A percentile compares a stretch with the other conserved stretches of the same genome.
These are phyloP conservation scores for Aspergillus biplanus DNA, from an alignment of 495 filamentous ascomycete genomes.

Conservation along the genomic window DNA sequence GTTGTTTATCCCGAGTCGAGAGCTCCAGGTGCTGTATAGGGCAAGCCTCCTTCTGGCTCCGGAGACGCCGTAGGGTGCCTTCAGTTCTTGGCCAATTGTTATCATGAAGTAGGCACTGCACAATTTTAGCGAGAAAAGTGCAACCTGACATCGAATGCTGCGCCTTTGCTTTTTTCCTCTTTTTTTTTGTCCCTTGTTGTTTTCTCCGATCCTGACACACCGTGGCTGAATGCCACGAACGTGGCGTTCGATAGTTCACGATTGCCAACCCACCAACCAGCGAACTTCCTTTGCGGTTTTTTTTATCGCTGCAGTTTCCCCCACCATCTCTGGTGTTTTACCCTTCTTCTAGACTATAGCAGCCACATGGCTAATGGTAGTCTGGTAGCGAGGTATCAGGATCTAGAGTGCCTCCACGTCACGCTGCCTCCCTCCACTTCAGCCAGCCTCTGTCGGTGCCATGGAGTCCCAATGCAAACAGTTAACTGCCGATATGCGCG, in stretches of 20 bases:
- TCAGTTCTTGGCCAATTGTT: neutral
- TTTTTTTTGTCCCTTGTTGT: neutral
- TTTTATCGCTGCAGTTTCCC: neutral
- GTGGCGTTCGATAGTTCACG: constrained; percentile 3
- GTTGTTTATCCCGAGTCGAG: neutral
- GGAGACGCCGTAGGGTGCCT: neutral
- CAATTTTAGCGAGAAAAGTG: too few species aligned
- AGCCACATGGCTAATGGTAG: constrained; percentile 1
- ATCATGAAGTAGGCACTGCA: neutral
- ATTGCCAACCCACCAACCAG: neutral
- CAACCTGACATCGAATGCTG: neutral
- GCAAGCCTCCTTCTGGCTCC: neutral
- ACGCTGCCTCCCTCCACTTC: neutral
- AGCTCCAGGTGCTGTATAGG: too few species aligned
- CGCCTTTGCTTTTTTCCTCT: neutral
- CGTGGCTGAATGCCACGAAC: neutral
- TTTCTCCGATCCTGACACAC: neutral
- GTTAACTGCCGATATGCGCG: constrained; percentile 2
- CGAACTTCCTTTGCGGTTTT: neutral
- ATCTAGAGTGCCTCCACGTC: neutral
- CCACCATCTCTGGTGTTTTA: neutral
- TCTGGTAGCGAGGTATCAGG: neutral
- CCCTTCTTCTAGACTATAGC: neutral
- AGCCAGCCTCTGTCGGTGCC: neutral
- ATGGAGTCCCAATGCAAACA: neutral